Conservation (phyloP, 768 basidiomycete genomes). For the Crassisporium funariophilum region DNA sequence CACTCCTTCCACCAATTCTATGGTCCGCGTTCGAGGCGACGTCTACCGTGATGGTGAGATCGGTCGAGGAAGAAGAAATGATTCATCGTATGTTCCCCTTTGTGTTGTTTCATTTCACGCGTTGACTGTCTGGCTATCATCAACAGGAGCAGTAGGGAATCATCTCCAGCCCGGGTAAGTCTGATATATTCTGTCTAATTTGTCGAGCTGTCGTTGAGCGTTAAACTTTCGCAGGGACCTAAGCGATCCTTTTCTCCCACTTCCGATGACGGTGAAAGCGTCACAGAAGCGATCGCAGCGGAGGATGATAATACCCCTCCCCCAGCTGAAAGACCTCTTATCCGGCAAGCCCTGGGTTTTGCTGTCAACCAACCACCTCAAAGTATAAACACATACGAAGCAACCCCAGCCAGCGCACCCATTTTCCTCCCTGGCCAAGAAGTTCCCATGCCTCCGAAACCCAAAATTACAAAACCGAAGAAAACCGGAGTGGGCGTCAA, state of each 20-base stretch:
- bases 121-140: constrained; percentile 5
- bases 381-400: constrained; percentile 45
- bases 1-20: neutral
- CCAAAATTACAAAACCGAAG: constrained; percentile 21
- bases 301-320: constrained; percentile 49
- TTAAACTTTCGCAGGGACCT: constrained; percentile 33
- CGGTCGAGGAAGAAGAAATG: constrained; percentile 39
- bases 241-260: constrained; percentile 52
- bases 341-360: constrained; percentile 64
- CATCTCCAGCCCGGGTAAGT: constrained; percentile 51
- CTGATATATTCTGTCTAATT: neutral
- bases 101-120: neutral
- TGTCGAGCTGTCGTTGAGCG: neutral
- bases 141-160: constrained; percentile 58
- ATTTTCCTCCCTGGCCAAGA: constrained; percentile 60
- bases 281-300: constrained; percentile 35
- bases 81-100: constrained; percentile 34
- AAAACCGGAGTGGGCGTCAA: constrained; percentile 29
- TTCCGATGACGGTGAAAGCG: constrained; percentile 51
- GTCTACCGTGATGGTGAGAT: constrained; percentile 33
- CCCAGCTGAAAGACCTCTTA: constrained; percentile 49
- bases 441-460: constrained; percentile 16
- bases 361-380: constrained; percentile 29
- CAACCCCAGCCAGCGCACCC: constrained; percentile 23
- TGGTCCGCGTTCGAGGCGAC: neutral